phyloP scores from a whole-genome alignment of 768 basidiomycete species.

The Suillus occidentalis region DNA sequence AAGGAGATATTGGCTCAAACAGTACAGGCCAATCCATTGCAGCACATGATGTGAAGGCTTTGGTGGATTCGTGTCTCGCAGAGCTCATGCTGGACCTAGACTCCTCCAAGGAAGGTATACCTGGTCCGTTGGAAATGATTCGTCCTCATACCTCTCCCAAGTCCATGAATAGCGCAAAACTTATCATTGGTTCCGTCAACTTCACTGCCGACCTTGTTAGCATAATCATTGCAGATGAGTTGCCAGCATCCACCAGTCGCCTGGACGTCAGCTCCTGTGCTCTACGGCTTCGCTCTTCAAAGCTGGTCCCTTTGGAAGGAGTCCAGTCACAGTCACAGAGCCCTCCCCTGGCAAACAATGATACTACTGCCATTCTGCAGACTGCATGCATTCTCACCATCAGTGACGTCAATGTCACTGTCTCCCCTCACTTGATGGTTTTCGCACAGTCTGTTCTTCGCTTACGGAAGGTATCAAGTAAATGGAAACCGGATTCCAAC shows the following conservation, averaged over 20 bases:
- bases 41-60: conserved; percentile 32
- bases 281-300: conserved; percentile 22
- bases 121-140: conserved; percentile 24
- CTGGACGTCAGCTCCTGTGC: conserved; percentile 8
- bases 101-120: conserved; percentile 29
- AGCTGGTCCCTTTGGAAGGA: conserved; percentile 7
- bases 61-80: conserved; percentile 40
- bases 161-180: conserved; percentile 1
- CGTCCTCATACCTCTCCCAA: conserved; percentile 13
- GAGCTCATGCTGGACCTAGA: conserved; percentile 46
- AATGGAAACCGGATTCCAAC: neutral
- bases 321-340: conserved; percentile 16
- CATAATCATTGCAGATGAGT: conserved; percentile 1
- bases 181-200: conserved; percentile 18
- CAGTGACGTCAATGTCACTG: conserved; percentile 40
- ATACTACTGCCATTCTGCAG: conserved; percentile 16
- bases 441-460: conserved; percentile 59
- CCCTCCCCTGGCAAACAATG: conserved; percentile 13
- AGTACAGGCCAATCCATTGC: conserved; percentile 13
- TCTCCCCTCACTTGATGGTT: conserved; percentile 59
- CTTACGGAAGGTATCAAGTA: conserved; percentile 40
- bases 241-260: conserved; percentile 23
- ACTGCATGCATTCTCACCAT: conserved; percentile 35
- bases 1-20: conserved; percentile 7
- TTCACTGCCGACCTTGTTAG: conserved; percentile 17